These are phyloP conservation scores for Platanthera guangdongensis DNA, from an alignment of 106 monocot species.

Conservation along the genomic window DNA sequence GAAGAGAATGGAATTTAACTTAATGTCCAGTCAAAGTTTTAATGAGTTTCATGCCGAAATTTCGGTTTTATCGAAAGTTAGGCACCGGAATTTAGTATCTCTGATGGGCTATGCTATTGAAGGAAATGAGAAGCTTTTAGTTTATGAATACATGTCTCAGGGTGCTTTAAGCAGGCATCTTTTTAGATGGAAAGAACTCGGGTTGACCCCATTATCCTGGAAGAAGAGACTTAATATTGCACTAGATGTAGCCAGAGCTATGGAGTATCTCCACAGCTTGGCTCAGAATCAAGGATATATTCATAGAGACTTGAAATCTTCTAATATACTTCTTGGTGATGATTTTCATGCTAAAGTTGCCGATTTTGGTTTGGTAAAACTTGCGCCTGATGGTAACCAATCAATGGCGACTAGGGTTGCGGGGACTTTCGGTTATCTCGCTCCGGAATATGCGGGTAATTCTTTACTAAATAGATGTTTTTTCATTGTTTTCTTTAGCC, in stretches of 20 bases:
- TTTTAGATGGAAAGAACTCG: constrained; percentile 36
- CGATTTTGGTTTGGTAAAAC: constrained; percentile 63
- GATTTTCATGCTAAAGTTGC: constrained; percentile 52
- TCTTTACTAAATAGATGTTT: too few species aligned
- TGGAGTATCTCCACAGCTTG: constrained; percentile 65
- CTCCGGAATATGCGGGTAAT: constrained; percentile 68
- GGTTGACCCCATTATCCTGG: constrained; percentile 45
- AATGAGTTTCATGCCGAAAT: constrained; percentile 64
- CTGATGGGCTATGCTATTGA: constrained; percentile 49
- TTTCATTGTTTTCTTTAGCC: too few species aligned
- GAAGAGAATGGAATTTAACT: constrained; percentile 42
- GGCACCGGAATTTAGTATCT: constrained; percentile 55
- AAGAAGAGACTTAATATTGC: constrained; percentile 52
- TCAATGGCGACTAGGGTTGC: constrained; percentile 56
- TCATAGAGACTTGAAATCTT: constrained; percentile 58
- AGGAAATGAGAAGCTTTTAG: constrained; percentile 43
- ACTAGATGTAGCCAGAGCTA: constrained; percentile 53
- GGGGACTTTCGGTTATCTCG: constrained; percentile 65
- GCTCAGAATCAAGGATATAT: constrained; percentile 48
- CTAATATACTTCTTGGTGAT: constrained; percentile 58
- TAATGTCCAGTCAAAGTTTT: constrained; percentile 21
- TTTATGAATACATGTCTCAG: constrained; percentile 63
- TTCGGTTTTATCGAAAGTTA: constrained; percentile 49
- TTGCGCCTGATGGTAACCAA: constrained; percentile 49
- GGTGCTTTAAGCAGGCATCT: constrained; percentile 60